Evolutionary conservation across 192 early-diverging fungal species (phyloP), one percentile per base, ranked within the genome.

Genomic region (Coemansia sp.): DNA sequence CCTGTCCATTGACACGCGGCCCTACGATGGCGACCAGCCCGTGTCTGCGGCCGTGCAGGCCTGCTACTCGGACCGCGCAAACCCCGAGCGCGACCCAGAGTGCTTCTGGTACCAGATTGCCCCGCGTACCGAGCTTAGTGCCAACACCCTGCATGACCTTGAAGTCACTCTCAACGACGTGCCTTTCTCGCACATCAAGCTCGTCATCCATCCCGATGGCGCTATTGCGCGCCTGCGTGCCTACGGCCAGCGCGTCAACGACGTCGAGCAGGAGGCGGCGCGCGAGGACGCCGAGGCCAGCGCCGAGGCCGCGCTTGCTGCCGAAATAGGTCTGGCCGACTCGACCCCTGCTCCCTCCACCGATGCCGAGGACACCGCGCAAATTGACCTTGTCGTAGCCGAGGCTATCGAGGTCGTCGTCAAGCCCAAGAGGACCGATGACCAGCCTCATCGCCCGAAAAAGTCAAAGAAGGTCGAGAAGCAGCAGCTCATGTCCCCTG

Each of bases 11-110:
- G 93, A 95, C 63, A 97, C 93, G 6, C 80, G 82, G 30, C 80
- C 85, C 31, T 95, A 88, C 60, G 87, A 89, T 55, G 93, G 94
- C 39, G 93, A 94, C 68, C 88, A 80, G 65, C 93, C 94, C 23
- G 85, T 89, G 43, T 63, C 76, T 8, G 82, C 85, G 25, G 68
- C 81, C 5, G 64, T 93, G 29, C 87, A 90, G 46, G 91, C 84
- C 23, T 84, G 81, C 62, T 72, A 72, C 60, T 60, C 68, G 18
- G 50, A 78, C 45, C 29, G 64, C 35, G 70, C 68, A 15, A 60
- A 80, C 54, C 82, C 84, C 8, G 72, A 68, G 26, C 48, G 77
- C 30, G 64, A 63, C 30, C 41, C 69, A 9, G 70, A 78, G 54
- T 69, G 67, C 47, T 69, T 77, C 67, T 91, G 89, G 89, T 83